These are phyloP conservation scores for Phytophthora chlamydospora DNA, from an alignment of 352 stramenopile genomes.

Conservation along the genomic window DNA sequence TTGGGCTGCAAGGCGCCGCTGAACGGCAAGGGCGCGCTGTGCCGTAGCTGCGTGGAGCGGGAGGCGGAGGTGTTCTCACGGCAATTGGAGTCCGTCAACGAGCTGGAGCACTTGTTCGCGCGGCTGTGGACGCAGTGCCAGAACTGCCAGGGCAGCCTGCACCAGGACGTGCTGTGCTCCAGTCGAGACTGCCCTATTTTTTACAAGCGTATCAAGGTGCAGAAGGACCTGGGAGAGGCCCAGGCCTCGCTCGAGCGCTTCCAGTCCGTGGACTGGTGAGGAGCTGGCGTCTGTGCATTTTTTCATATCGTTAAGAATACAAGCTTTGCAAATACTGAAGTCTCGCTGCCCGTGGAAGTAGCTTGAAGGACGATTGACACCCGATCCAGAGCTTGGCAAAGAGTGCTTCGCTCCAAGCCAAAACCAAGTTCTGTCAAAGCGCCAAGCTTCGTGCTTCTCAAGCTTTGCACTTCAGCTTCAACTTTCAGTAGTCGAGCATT, in stretches of 20 bases:
- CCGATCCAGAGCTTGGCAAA: no score
- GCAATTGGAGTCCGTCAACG: slow-evolving; percentile 93
- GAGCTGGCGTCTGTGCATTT: background rate
- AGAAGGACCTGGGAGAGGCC: slow-evolving; percentile 96
- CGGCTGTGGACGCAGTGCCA: slow-evolving; percentile 98
- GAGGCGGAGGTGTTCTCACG: slow-evolving; percentile 96
- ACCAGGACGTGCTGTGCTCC: slow-evolving; percentile 96
- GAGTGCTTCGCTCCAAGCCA: no score
- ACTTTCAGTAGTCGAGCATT: no score
- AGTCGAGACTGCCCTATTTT: slow-evolving; percentile 99
- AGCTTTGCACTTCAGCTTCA: no score
- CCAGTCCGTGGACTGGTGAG: slow-evolving; percentile 80
- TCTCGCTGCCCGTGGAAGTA: no score
- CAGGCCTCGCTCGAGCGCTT: slow-evolving; percentile 96
- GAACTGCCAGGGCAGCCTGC: slow-evolving; percentile 97
- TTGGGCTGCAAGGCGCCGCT: slow-evolving; percentile 97
- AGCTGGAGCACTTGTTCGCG: slow-evolving; percentile 94
- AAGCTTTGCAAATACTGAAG: slow-evolving; percentile 12
- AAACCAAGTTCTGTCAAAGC: no score
- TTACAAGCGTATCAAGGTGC: slow-evolving; percentile 99
- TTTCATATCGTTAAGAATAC: slow-evolving; percentile 8
- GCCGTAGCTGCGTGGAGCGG: slow-evolving; percentile 93
- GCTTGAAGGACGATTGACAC: no score
- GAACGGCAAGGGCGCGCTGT: slow-evolving; percentile 91
- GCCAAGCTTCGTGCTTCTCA: no score